A percentile compares a stretch with the other conserved stretches of the same genome.
These are phyloP conservation scores for Aspergillus calidoustus DNA, from an alignment of 2,329 filamentous ascomycete genomes.

Conservation along the genomic window DNA sequence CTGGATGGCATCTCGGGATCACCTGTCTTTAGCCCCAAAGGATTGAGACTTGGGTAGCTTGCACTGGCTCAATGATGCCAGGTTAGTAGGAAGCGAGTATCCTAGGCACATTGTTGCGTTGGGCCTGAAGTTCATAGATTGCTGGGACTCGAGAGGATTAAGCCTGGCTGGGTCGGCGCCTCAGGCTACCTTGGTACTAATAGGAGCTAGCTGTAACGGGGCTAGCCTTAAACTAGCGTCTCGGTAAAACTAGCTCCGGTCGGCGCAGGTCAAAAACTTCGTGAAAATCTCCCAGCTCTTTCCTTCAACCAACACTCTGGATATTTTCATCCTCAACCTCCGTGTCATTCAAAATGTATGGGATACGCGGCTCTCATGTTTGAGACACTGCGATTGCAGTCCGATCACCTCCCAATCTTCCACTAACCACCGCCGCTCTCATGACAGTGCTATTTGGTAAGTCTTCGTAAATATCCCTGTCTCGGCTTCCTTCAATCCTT, in stretches of 20 bases:
- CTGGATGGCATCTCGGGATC: too few species aligned
- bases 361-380: not conserved
- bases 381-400: slow-evolving; percentile 14
- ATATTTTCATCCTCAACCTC: not conserved
- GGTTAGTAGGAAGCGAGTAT: too few species aligned
- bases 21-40: too few species aligned
- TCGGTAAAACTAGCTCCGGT: slow-evolving; percentile 37
- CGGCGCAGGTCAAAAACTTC: slow-evolving; percentile 38
- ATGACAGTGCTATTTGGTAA: slow-evolving; percentile 31
- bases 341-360: not conserved
- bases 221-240: slow-evolving; percentile 10
- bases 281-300: slow-evolving; percentile 25
- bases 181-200: not conserved
- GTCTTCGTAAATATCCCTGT: slow-evolving; percentile 18
- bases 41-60: too few species aligned
- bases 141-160: too few species aligned
- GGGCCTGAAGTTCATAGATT: too few species aligned
- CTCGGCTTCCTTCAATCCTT: slow-evolving; percentile 29
- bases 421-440: slow-evolving; percentile 15
- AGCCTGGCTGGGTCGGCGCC: too few species aligned
- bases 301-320: slow-evolving; percentile 7
- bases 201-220: not conserved
- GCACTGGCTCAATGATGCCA: too few species aligned
- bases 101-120: too few species aligned
- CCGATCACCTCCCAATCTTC: slow-evolving; percentile 20